These are phyloP conservation scores for Calendula officinalis DNA, from an alignment of 129 eudicot genomes.

Conservation along the genomic window DNA sequence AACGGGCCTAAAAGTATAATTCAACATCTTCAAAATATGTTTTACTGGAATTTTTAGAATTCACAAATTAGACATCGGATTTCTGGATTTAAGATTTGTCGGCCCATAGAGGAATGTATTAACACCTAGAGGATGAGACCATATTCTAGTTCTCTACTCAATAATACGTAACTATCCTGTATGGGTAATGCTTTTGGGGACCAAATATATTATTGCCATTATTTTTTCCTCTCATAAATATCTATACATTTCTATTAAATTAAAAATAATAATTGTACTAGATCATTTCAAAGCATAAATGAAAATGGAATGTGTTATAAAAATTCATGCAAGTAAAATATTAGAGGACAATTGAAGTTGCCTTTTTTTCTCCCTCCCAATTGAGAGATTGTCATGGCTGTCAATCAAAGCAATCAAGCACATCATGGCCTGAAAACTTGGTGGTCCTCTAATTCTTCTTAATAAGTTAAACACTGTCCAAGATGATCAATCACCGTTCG, in stretches of 20 bases:
- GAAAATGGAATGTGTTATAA: no score
- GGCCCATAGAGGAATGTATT: slow-evolving; percentile 20
- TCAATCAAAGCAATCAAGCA: slow-evolving; percentile 41
- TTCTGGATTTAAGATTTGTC: slow-evolving; percentile 7
- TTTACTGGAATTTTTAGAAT: background rate
- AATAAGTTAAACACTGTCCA: slow-evolving; percentile 46
- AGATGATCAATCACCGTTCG: slow-evolving; percentile 41
- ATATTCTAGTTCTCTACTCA: slow-evolving; percentile 27
- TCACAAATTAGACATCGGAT: slow-evolving; percentile 3
- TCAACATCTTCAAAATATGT: background rate
- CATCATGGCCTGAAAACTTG: slow-evolving; percentile 51
- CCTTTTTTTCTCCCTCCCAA: slow-evolving; percentile 16
- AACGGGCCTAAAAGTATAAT: slow-evolving; percentile 1
- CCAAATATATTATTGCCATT: slow-evolving; percentile 15
- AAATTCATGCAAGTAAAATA: slow-evolving; percentile 26
- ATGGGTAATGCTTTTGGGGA: slow-evolving; percentile 23
- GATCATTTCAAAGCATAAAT: slow-evolving; percentile 19
- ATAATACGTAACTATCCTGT: slow-evolving; percentile 7
- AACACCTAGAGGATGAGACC: slow-evolving; percentile 18
- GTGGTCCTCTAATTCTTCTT: slow-evolving; percentile 44
- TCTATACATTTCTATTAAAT: background rate
- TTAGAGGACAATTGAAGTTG: slow-evolving; percentile 28
- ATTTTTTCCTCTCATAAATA: slow-evolving; percentile 16
- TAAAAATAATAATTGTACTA: slow-evolving; percentile 22
- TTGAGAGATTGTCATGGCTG: slow-evolving; percentile 27